phyloP scores from a whole-genome alignment of 1,284 basidiomycete species.

The Ceratobasidium sp. region DNA sequence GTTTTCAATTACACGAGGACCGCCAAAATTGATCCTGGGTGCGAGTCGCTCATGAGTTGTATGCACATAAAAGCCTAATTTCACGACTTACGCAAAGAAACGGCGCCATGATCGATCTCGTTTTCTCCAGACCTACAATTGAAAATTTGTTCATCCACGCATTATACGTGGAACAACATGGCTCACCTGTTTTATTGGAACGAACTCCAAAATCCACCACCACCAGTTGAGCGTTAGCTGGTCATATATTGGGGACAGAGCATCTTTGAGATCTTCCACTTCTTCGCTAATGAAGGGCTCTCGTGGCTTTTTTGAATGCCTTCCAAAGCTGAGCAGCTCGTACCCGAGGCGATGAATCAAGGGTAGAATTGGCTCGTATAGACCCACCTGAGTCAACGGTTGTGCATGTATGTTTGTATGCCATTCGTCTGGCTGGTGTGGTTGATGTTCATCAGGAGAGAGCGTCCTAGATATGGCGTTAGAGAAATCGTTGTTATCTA shows the following conservation, averaged over 20 bases:
- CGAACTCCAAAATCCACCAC: slow-evolving; percentile 45
- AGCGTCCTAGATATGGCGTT: no score
- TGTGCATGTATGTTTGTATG: no score
- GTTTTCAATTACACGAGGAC: slow-evolving; percentile 33
- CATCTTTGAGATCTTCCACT: slow-evolving; percentile 38
- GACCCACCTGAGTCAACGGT: no score
- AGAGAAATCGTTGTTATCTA: no score
- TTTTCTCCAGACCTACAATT: slow-evolving; percentile 30
- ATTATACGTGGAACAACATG: neutral
- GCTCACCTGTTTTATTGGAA: slow-evolving; percentile 40
- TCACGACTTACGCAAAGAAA: slow-evolving; percentile 18
- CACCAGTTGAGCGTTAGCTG: slow-evolving; percentile 41
- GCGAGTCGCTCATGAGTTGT: no score
- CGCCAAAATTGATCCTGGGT: slow-evolving; percentile 32
- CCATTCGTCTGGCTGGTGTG: no score
- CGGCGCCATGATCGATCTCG: slow-evolving; percentile 25
- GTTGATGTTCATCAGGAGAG: no score
- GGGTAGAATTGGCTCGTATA: no score
- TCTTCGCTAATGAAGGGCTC: slow-evolving; percentile 42
- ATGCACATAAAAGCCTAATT: neutral
- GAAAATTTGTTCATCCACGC: neutral
- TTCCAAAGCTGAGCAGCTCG: slow-evolving; percentile 11
- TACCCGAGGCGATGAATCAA: slow-evolving; percentile 9
- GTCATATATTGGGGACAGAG: slow-evolving; percentile 34
- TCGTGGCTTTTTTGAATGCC: neutral